Base-by-base conservation (phyloP, 2,329 filamentous ascomycete species). In the Fusarium ramigenum region DNA sequence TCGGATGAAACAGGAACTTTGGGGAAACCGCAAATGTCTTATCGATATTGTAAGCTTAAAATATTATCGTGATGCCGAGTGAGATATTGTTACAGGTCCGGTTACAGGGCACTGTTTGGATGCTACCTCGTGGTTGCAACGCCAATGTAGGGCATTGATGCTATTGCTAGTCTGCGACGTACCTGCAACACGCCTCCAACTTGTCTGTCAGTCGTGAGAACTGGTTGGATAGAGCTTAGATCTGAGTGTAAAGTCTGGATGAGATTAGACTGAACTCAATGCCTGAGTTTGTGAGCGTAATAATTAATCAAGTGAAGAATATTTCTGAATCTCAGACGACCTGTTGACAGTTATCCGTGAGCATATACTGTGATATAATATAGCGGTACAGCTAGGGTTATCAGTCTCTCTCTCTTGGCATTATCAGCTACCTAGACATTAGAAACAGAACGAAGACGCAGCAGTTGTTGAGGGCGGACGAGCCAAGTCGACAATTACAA, bases 51-150 rank as follows among this genome's bases (percentile, higher is more conserved):
- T 47, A 62, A 71, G 46, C 37, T 58, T 60, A 58, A 60, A 40
- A 23, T 37, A 40, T 40, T 49, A 58, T 37, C 44, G 59, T 46
- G 36, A 60, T 57, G 59, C 57, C 34, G 44, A 50, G 28, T 34
- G 42, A 58, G 36, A 56, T 28, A 46, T 44, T 46, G 67, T 74
- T 47, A 44, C 67, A 72, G 71, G 67, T 72, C 52, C 30, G 47
- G 71, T 74, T 74, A 63, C 70, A 73, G 69, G 47, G 59, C 62
- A 70, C 43, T 54, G 25, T 65, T 61, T 60, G 42, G 40, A 57
- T 59, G 57, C 50, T 47, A 61, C 61, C 36, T 68, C 39, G 34
- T 56, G 50, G 63, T 49, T 58, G 50, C 62, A 65, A 58, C 60
- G 66, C 47, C 47, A 58, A 54, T 64, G 49, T 52, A 57, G 54